These are phyloP conservation scores for Daldinia childiae DNA, from an alignment of 495 filamentous ascomycete genomes.

Conservation along the genomic window DNA sequence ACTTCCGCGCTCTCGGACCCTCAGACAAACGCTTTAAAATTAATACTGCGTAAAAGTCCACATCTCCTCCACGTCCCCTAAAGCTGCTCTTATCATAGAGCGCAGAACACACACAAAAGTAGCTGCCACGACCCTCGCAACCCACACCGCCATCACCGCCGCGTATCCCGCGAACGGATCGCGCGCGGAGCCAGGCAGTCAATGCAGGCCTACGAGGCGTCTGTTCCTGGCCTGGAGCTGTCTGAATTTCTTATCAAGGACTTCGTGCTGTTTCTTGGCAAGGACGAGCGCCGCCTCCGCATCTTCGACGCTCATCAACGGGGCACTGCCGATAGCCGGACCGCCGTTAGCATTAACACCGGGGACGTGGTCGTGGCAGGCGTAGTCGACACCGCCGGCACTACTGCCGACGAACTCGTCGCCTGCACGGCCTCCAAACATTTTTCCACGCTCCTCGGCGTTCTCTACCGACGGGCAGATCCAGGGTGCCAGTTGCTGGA, in stretches of 20 bases:
- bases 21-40: neutral
- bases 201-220: conserved; percentile 46
- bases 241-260: conserved; percentile 72
- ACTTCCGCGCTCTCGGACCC: neutral
- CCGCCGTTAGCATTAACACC: conserved; percentile 27
- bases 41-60: conserved; percentile 6
- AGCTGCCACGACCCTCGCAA: conserved; percentile 11
- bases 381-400: conserved; percentile 22
- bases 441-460: conserved; percentile 37
- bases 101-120: conserved; percentile 3
- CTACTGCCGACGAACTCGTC: conserved; percentile 33
- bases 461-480: conserved; percentile 49
- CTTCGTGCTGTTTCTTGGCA: conserved; percentile 74
- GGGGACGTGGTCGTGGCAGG: conserved; percentile 23
- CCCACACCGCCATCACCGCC: conserved; percentile 23
- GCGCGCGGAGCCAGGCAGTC: conserved; percentile 36
- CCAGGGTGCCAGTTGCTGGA: conserved; percentile 56
- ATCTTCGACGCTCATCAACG: conserved; percentile 66
- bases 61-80: neutral
- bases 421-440: conserved; percentile 37
- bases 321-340: conserved; percentile 56
- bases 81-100: neutral
- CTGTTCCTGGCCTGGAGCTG: conserved; percentile 70
- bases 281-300: conserved; percentile 65
- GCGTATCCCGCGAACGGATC: conserved; percentile 1